phyloP scores from a whole-genome alignment of 768 basidiomycete genomes.

The Termitomyces sp. region DNA sequence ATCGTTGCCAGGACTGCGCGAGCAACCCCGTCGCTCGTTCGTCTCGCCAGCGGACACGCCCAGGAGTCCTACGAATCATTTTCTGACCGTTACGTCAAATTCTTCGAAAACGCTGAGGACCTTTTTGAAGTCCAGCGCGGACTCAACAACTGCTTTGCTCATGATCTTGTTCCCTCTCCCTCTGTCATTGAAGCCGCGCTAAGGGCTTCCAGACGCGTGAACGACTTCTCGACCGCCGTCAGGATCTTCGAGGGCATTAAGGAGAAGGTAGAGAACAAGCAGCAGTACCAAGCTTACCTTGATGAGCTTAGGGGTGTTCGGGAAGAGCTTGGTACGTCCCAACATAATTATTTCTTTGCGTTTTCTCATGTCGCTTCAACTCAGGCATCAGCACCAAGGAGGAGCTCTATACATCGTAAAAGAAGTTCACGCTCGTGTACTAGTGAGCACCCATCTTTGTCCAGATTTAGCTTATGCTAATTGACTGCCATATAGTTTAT shows the following conservation, averaged over 20 bases:
- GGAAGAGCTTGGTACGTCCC: constrained; percentile 82
- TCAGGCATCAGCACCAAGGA: constrained; percentile 38
- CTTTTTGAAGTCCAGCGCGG: constrained; percentile 99
- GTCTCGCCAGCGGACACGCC: constrained; percentile 56
- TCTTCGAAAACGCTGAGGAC: constrained; percentile 92
- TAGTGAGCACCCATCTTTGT: background rate
- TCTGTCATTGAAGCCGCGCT: constrained; percentile 83
- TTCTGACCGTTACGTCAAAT: constrained; percentile 88
- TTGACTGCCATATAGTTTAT: constrained; percentile 4
- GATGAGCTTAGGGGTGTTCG: constrained; percentile 84
- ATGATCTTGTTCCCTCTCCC: constrained; percentile 90
- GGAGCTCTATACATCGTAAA: constrained; percentile 37
- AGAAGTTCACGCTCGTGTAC: constrained; percentile 11
- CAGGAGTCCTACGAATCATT: constrained; percentile 94
- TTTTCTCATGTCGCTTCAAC: background rate
- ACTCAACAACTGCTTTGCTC: constrained; percentile 99
- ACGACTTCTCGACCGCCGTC: constrained; percentile 97
- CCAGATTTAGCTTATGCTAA: background rate
- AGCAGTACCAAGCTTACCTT: constrained; percentile 91
- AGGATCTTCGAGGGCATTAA: constrained; percentile 92
- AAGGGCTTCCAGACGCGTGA: constrained; percentile 82
- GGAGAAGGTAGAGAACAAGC: constrained; percentile 97
- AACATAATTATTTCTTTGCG: background rate
- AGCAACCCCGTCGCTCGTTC: constrained; percentile 37
- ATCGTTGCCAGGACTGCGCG: constrained; percentile 31